Percentiles rank a stretch among this genome's conserved stretches.
phyloP scores from a whole-genome alignment of 106 monocot species.

The Ottelia alismoides region DNA sequence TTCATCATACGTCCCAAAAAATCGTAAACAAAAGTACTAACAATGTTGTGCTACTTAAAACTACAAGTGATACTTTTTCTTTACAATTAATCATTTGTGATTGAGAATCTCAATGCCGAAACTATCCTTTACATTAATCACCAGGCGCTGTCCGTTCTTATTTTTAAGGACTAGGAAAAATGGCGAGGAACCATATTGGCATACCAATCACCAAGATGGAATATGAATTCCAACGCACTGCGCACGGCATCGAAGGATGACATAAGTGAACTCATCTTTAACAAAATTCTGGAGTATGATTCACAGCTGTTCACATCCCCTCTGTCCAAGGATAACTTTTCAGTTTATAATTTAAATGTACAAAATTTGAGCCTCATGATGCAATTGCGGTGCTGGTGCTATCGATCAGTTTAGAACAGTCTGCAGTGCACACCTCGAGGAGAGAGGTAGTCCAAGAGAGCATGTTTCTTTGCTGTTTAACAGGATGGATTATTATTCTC shows the following conservation, averaged over 20 bases:
- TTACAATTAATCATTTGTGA: too few relatives aligned
- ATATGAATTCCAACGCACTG: constrained; percentile 89
- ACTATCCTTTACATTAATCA: too few relatives aligned
- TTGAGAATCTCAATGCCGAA: too few relatives aligned
- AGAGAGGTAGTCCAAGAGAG: constrained; percentile 82
- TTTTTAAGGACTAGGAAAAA: constrained; percentile 69
- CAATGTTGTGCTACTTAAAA: too few relatives aligned
- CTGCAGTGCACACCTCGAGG: constrained; percentile 84
- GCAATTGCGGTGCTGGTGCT: constrained; percentile 31
- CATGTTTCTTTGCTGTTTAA: constrained; percentile 94
- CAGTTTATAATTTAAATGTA: neutral
- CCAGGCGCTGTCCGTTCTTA: constrained; percentile 79
- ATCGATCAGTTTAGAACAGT: constrained; percentile 83
- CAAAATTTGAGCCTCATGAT: neutral
- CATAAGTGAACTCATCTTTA: constrained; percentile 73
- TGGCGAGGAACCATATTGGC: constrained; percentile 81
- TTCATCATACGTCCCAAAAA: too few relatives aligned
- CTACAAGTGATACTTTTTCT: too few relatives aligned
- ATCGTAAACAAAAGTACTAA: too few relatives aligned
- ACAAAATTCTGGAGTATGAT: constrained; percentile 88
- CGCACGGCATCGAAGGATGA: constrained; percentile 78
- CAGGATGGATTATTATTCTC: too few relatives aligned
- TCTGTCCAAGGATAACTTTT: constrained; percentile 46
- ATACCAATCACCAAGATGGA: constrained; percentile 86
- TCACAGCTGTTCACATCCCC: constrained; percentile 69